A percentile compares a stretch with the other conserved stretches of the same genome.
phyloP scores from a whole-genome alignment of 2,329 filamentous ascomycete species.

The Ophiostoma montium region DNA sequence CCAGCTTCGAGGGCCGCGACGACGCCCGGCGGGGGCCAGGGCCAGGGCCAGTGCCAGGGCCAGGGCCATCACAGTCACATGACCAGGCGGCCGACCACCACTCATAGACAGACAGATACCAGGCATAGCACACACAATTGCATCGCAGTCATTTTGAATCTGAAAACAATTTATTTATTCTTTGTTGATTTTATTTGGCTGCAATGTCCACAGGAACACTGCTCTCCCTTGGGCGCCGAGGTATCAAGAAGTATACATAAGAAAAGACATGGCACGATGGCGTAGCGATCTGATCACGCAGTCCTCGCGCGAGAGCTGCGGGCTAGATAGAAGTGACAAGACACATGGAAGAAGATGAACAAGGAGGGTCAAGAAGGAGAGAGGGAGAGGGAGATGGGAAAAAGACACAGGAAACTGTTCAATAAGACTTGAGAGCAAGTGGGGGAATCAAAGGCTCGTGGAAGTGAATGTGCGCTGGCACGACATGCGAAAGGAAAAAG shows the following conservation, averaged over 20 bases:
- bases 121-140: not conserved
- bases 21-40: not conserved
- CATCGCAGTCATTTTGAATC: not conserved
- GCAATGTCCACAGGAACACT: not conserved
- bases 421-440: conserved; percentile 3
- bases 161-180: not conserved
- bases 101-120: no score
- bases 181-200: not conserved
- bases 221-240: not conserved
- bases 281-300: not conserved
- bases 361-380: not conserved
- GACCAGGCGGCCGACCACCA: no score
- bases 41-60: no score
- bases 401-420: not conserved
- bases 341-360: not conserved
- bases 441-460: conserved; percentile 13
- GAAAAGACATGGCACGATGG: not conserved
- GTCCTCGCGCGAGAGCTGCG: not conserved
- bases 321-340: no score
- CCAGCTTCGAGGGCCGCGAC: conserved; percentile 49
- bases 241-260: not conserved
- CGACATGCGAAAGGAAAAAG: conserved; percentile 1
- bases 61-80: no score
- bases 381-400: not conserved
- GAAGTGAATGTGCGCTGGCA: conserved; percentile 6